Conservation (phyloP, 1,284 basidiomycete species). For the Ustilago trichophora region DNA sequence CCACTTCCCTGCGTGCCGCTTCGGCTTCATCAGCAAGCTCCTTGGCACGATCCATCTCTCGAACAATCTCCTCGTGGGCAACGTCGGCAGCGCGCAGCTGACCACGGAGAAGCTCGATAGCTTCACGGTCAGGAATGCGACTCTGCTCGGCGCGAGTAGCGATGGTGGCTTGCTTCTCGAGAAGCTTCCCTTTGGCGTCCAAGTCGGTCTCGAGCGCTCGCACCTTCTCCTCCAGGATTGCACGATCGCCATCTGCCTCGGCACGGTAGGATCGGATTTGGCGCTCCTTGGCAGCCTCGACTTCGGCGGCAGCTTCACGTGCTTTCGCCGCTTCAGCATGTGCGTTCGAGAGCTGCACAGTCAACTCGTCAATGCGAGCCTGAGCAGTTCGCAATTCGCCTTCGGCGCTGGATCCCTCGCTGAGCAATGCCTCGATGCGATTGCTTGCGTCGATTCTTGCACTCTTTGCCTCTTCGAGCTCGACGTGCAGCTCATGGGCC, state of each 20-base stretch:
- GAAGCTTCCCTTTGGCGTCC: constrained; percentile 28
- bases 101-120: constrained; percentile 48
- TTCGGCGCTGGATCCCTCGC: constrained; percentile 56
- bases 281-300: constrained; percentile 50
- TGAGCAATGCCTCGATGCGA: constrained; percentile 56
- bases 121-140: constrained; percentile 36
- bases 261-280: constrained; percentile 54
- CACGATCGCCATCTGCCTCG: constrained; percentile 60
- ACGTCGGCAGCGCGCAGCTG: constrained; percentile 59
- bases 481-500: constrained; percentile 48
- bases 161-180: constrained; percentile 28
- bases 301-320: constrained; percentile 46
- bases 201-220: constrained; percentile 47
- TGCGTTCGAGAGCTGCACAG: constrained; percentile 49
- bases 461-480: constrained; percentile 57
- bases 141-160: constrained; percentile 24
- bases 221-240: constrained; percentile 59
- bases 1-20: constrained; percentile 35
- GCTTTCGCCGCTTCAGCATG: constrained; percentile 51
- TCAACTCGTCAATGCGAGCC: constrained; percentile 56
- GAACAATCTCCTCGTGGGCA: constrained; percentile 55
- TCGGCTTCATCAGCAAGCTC: constrained; percentile 50
- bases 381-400: constrained; percentile 53
- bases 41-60: constrained; percentile 52
- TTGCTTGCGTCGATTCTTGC: constrained; percentile 56